Conservation (phyloP, 2,329 filamentous ascomycete species). For the Anthostomella pinea region DNA sequence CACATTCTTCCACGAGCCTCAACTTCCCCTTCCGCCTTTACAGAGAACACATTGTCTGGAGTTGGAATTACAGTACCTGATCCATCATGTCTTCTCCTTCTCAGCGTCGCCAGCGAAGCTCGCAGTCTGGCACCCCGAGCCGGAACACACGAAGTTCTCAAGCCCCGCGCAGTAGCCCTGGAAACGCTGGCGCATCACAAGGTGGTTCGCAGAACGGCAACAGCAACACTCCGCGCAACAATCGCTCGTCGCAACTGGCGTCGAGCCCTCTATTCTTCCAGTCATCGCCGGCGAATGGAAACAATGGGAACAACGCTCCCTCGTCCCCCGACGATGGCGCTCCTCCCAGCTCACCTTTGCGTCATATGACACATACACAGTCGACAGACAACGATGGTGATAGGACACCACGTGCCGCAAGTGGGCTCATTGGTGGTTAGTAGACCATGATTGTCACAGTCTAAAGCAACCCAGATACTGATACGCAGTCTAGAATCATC, state of each 20-base stretch:
- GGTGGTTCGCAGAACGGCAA: no score
- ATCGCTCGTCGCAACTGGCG: slow-evolving; percentile 50
- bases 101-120: slow-evolving; percentile 53
- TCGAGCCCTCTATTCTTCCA: slow-evolving; percentile 83
- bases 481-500: slow-evolving; percentile 68
- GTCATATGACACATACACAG: slow-evolving; percentile 58
- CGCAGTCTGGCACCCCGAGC: slow-evolving; percentile 36
- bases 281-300: slow-evolving; percentile 40
- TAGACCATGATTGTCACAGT: background rate
- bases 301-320: slow-evolving; percentile 34
- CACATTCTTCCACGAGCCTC: slow-evolving; percentile 3
- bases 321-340: slow-evolving; percentile 46
- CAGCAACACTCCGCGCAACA: slow-evolving; percentile 44
- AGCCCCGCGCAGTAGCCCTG: slow-evolving; percentile 49
- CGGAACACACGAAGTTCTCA: slow-evolving; percentile 55
- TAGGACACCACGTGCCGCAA: slow-evolving; percentile 67
- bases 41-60: slow-evolving; percentile 3
- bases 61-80: slow-evolving; percentile 7
- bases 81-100: slow-evolving; percentile 61
- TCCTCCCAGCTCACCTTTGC: slow-evolving; percentile 57
- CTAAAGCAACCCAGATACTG: slow-evolving; percentile 1
- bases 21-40: slow-evolving; percentile 8
- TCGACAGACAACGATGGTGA: slow-evolving; percentile 55
- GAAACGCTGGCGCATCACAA: slow-evolving; percentile 26
- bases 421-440: slow-evolving; percentile 61